A percentile compares a stretch with the other conserved stretches of the same genome.
These are phyloP conservation scores for Nemania serpens DNA, from an alignment of 2,329 filamentous ascomycete genomes.

Conservation along the genomic window DNA sequence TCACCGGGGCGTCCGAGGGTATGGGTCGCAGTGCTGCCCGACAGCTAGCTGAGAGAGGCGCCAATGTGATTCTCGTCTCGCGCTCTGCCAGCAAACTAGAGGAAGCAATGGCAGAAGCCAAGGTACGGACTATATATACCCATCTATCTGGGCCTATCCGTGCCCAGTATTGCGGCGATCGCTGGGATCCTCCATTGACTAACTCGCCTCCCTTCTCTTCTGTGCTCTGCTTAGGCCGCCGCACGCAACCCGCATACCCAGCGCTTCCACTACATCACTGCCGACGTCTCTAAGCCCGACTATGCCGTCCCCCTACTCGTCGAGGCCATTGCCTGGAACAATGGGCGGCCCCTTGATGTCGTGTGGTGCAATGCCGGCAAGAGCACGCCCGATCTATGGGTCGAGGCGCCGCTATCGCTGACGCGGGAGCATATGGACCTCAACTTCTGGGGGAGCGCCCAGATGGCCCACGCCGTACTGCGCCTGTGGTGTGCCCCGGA, in stretches of 20 bases:
- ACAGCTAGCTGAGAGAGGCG: constrained; percentile 79
- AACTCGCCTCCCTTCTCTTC: constrained; percentile 18
- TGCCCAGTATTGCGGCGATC: no score
- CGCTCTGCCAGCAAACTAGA: constrained; percentile 77
- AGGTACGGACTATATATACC: constrained; percentile 24
- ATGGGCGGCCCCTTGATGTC: constrained; percentile 73
- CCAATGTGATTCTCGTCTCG: constrained; percentile 83
- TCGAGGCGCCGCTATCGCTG: constrained; percentile 70
- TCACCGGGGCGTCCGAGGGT: constrained; percentile 92
- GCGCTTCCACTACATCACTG: constrained; percentile 80
- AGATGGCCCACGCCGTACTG: constrained; percentile 82
- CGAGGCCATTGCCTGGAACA: constrained; percentile 80
- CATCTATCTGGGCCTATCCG: background rate
- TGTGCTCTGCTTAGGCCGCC: constrained; percentile 53
- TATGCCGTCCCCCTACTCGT: constrained; percentile 73
- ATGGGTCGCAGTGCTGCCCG: constrained; percentile 80
- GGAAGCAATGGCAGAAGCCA: constrained; percentile 61
- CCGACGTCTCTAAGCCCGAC: constrained; percentile 73
- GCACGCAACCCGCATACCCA: constrained; percentile 71
- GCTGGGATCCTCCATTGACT: background rate
- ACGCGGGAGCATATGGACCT: constrained; percentile 84
- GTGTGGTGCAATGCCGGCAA: constrained; percentile 90
- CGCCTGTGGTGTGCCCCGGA: constrained; percentile 70
- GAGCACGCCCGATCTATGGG: constrained; percentile 74
- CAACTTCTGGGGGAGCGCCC: constrained; percentile 86